Conservation (phyloP, 257 asterid genomes). For the Solanum chiquidenum region DNA sequence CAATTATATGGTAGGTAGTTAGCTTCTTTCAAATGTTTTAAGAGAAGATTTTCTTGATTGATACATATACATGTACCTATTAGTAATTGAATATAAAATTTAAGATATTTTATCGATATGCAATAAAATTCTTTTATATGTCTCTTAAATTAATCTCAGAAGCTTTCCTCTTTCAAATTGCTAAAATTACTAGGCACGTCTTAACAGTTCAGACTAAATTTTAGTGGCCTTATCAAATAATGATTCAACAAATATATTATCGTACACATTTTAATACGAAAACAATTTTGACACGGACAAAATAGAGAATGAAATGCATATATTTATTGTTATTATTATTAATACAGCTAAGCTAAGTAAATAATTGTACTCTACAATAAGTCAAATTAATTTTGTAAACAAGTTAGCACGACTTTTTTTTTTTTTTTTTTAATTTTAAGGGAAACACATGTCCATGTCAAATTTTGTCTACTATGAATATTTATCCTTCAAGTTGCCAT, state of each 20-base stretch:
- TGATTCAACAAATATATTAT: not conserved
- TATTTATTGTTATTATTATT: too few species aligned
- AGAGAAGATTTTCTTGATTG: not conserved
- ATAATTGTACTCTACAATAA: not conserved
- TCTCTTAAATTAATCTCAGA: not conserved
- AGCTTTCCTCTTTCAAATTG: not conserved
- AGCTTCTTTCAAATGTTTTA: not conserved
- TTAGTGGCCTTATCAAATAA: too few species aligned
- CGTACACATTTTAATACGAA: not conserved
- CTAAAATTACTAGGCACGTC: not conserved
- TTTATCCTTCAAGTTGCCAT: not conserved
- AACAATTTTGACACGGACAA: too few species aligned
- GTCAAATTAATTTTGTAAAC: not conserved
- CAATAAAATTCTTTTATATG: too few species aligned
- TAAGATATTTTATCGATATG: not conserved
- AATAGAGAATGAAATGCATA: not conserved
- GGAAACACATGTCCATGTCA: not conserved
- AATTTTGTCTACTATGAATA: not conserved
- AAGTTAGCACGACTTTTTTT: not conserved
- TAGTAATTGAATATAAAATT: too few species aligned
- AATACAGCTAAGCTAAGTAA: not conserved
- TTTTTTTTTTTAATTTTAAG: not conserved
- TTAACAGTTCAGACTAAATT: not conserved
- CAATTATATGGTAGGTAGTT: not conserved
- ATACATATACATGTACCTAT: too few species aligned